Evolutionary conservation across 306 rosid species (phyloP).

Genomic region (Trifolium pratense): DNA sequence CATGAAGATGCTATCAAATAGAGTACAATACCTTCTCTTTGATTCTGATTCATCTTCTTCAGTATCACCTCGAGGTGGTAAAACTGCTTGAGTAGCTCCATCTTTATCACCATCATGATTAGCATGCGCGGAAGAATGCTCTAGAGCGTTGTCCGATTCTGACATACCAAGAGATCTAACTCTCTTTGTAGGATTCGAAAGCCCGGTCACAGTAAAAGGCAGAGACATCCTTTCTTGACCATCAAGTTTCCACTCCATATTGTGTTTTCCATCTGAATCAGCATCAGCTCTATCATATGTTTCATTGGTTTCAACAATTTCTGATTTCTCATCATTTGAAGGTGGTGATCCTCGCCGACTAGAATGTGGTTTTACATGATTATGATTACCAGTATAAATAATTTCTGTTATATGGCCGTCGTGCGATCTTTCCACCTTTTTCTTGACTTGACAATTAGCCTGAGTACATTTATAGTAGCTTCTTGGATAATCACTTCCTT

Average conservation of each 20-base stretch:
- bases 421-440: too few relatives aligned
- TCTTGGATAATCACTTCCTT: too few relatives aligned
- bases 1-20: constrained; percentile 2
- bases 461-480: too few relatives aligned
- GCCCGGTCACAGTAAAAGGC: constrained; percentile 60
- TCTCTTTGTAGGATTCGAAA: constrained; percentile 57
- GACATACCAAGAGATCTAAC: constrained; percentile 46
- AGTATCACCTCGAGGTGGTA: constrained; percentile 52
- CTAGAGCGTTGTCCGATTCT: constrained; percentile 67
- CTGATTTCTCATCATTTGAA: constrained; percentile 52
- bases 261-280: constrained; percentile 48
- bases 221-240: constrained; percentile 72
- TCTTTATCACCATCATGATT: constrained; percentile 63
- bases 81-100: constrained; percentile 56
- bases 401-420: too few relatives aligned
- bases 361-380: too few relatives aligned
- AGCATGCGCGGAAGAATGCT: constrained; percentile 72
- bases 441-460: too few relatives aligned
- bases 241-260: constrained; percentile 57
- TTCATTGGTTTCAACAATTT: constrained; percentile 60
- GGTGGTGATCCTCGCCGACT: too few relatives aligned
- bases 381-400: too few relatives aligned
- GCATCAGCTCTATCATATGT: constrained; percentile 50
- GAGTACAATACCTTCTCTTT: constrained; percentile 65
- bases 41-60: constrained; percentile 73